These are phyloP conservation scores for Epichloe sylvatica DNA, from an alignment of 2,329 filamentous ascomycete species.

Conservation along the genomic window DNA sequence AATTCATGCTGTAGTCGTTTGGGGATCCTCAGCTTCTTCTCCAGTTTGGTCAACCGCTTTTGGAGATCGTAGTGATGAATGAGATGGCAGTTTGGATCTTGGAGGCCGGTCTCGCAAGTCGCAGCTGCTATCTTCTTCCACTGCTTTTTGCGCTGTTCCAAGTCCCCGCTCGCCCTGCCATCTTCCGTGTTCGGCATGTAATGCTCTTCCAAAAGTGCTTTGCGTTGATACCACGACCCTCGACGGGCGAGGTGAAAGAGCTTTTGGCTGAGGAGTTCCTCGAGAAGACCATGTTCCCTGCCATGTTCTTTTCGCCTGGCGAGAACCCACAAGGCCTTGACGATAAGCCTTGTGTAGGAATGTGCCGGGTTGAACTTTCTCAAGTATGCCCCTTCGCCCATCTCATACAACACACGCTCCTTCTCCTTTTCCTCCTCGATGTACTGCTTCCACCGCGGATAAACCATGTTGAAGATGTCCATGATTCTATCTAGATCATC, in stretches of 20 bases:
- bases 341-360: conserved; percentile 83
- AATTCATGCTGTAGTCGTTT: conserved; percentile 88
- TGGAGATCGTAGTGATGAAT: conserved; percentile 92
- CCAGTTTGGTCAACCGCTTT: conserved; percentile 83
- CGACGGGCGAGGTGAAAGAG: conserved; percentile 76
- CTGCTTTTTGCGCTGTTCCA: conserved; percentile 54
- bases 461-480: conserved; percentile 57
- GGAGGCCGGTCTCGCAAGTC: conserved; percentile 76
- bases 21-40: conserved; percentile 68
- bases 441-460: conserved; percentile 66
- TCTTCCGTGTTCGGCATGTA: conserved; percentile 62
- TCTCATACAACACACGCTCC: conserved; percentile 63
- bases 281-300: conserved; percentile 60
- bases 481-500: conserved; percentile 54
- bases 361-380: conserved; percentile 82
- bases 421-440: conserved; percentile 63
- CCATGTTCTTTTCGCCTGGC: conserved; percentile 70
- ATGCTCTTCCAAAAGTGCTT: conserved; percentile 85
- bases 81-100: conserved; percentile 78
- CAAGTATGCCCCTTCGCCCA: conserved; percentile 76
- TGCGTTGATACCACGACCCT: conserved; percentile 90
- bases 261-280: conserved; percentile 62
- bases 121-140: conserved; percentile 65
- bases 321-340: conserved; percentile 69
- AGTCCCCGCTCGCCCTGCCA: conserved; percentile 20